Base-by-base conservation (phyloP, 73 alveolate species). In the Paramecium primaurelia region DNA sequence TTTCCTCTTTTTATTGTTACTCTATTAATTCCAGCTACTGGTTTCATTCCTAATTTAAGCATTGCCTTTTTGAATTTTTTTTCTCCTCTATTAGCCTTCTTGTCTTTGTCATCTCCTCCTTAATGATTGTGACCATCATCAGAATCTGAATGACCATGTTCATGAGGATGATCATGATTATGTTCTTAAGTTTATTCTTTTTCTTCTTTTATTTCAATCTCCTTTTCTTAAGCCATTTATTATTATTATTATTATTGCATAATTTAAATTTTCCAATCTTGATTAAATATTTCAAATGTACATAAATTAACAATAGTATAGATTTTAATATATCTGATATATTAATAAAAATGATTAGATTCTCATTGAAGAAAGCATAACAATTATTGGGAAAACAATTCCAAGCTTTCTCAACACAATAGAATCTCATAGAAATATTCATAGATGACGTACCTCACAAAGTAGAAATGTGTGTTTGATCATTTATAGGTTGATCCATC, bases 1-100 rank as follows among this genome's bases (percentile, higher is more conserved):
- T 98, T 98, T 94, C 98, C 97, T 95, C 97, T 97, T 93, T 95
- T 98, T 93, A 98, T 96, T 92, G 99, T 95, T 60, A 98, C 99
- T 95, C 99, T 94, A 95, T 95, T 98, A 90, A 98, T 98, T 47
- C 99, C 99, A 44, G 97, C 92, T 36, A 96, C 96, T 86, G 94
- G 92, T 86, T 96, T 96, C 98, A 98, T 96, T 59, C 99, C 99
- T 59, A 97, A 95, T 95, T 98, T 98, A 68, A 92, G 87, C 96
- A 98, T 96, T 38, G 99, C 99, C 94, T 98, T 97, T 88, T 98
- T 96, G 95, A 97, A 97, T 94, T 98, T 98, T 96, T 97, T 98
- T 86, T 98, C 99, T 49, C 99, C 99, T 97, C 98, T 97, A 96
- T 95, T 97, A 30, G 94, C 93, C 89, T 97, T 97, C 97, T 95